Conservation (phyloP, 805 yeast genomes). For the Middelhovenomyces tepae region DNA sequence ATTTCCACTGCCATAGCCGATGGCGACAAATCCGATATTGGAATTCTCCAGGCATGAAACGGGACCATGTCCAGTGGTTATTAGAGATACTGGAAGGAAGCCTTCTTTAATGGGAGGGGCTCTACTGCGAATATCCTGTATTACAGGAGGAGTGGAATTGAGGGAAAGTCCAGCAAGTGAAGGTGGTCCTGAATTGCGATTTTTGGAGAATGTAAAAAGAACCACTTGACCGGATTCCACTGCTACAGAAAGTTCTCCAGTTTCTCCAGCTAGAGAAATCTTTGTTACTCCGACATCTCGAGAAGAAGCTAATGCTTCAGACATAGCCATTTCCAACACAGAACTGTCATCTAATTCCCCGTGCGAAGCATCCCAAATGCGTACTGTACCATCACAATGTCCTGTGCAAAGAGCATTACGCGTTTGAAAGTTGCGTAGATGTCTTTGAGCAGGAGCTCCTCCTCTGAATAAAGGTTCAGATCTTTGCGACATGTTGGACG, state of each 20-base stretch:
- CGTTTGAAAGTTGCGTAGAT: conserved; percentile 38
- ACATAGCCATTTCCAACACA: conserved; percentile 51
- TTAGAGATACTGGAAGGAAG: conserved; percentile 45
- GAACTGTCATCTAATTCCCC: conserved; percentile 56
- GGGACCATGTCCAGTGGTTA: conserved; percentile 37
- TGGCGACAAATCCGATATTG: conserved; percentile 73
- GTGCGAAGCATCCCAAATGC: conserved; percentile 74
- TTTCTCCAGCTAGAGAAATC: conserved; percentile 69
- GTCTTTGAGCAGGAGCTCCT: conserved; percentile 58
- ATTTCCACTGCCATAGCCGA: conserved; percentile 71
- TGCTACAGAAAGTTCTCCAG: conserved; percentile 67
- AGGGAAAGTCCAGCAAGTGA: not conserved
- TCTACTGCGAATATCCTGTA: conserved; percentile 43
- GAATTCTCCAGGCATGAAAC: conserved; percentile 61
- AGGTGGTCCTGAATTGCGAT: conserved; percentile 21
- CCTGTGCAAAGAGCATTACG: conserved; percentile 69
- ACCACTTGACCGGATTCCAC: conserved; percentile 64
- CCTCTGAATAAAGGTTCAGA: conserved; percentile 55
- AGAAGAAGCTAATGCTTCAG: conserved; percentile 35
- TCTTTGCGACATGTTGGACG: conserved; percentile 32
- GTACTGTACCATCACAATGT: conserved; percentile 69
- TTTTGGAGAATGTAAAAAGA: conserved; percentile 59
- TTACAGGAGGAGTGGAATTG: conserved; percentile 6
- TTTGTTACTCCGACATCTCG: conserved; percentile 39
- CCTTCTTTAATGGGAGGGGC: conserved; percentile 49